These are phyloP conservation scores for Fusarium humuli DNA, from an alignment of 2,329 filamentous ascomycete genomes.

Conservation along the genomic window DNA sequence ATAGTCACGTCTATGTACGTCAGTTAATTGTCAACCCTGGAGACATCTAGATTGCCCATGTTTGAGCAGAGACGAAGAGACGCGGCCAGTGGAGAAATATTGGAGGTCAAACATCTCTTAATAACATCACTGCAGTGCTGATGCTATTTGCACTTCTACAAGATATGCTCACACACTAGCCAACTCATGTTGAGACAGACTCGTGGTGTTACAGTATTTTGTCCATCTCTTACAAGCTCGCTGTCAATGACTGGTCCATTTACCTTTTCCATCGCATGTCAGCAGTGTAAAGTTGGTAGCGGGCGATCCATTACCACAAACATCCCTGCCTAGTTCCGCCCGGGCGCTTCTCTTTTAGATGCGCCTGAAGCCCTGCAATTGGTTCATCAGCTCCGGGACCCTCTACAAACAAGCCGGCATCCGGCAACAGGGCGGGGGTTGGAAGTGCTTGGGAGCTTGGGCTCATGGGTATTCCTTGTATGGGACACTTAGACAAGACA, in stretches of 20 bases:
- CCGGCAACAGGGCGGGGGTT: conserved; percentile 20
- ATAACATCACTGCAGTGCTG: not conserved
- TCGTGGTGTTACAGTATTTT: conserved; percentile 5
- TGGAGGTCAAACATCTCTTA: conserved; percentile 9
- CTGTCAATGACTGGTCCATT: conserved; percentile 27
- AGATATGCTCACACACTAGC: conserved; percentile 6
- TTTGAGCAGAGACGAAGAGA: conserved; percentile 1
- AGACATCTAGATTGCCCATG: not conserved
- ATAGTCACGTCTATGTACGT: conserved; percentile 32
- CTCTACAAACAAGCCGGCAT: conserved; percentile 24
- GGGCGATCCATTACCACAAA: conserved; percentile 18
- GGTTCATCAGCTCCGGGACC: not conserved
- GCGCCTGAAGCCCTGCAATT: conserved; percentile 12
- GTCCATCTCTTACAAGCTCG: not conserved
- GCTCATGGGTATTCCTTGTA: conserved; percentile 25
- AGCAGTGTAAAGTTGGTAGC: conserved; percentile 25
- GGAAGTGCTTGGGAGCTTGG: conserved; percentile 10
- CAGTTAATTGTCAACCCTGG: not conserved
- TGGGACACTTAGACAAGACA: conserved; percentile 28
- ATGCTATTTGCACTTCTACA: not conserved
- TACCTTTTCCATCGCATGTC: conserved; percentile 12
- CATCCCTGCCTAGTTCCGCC: conserved; percentile 20
- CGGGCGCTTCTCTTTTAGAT: conserved; percentile 13
- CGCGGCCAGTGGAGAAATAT: not conserved
- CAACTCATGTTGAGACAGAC: not conserved